Percentiles rank a stretch among this genome's conserved stretches.
These are phyloP conservation scores for Eucalyptus tenuipes DNA, from an alignment of 345 rosid genomes.

Conservation along the genomic window DNA sequence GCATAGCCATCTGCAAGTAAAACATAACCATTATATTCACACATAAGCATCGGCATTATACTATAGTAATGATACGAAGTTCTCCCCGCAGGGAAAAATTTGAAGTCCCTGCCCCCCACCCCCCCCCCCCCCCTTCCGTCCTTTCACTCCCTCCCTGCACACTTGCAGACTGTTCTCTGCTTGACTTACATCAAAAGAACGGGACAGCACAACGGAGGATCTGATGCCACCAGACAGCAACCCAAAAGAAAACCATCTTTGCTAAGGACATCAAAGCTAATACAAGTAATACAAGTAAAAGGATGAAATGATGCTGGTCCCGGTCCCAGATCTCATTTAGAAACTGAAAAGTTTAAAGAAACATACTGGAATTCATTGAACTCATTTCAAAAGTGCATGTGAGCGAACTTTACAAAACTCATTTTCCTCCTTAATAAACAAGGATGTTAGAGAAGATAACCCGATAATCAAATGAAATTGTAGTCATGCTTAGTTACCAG, in stretches of 20 bases:
- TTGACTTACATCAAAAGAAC: neutral
- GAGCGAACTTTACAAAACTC: neutral
- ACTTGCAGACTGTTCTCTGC: neutral
- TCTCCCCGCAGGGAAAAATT: neutral
- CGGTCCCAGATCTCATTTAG: neutral
- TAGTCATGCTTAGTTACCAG: conserved; percentile 34
- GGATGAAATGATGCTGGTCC: neutral
- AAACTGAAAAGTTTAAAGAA: neutral
- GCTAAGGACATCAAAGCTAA: neutral
- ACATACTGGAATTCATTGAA: neutral
- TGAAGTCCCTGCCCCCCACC: neutral
- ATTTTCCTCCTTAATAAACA: neutral
- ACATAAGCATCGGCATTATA: neutral
- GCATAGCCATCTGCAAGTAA: conserved; percentile 72
- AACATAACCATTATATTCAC: neutral
- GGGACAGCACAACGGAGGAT: neutral
- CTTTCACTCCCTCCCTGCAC: neutral
- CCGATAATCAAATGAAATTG: neutral
- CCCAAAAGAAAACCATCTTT: neutral
- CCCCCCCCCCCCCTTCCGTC: fast-evolving
- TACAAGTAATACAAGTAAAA: neutral
- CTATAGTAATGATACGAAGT: neutral
- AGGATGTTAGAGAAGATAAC: neutral
- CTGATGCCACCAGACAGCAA: neutral
- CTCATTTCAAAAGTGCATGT: neutral